Evolutionary conservation across 495 filamentous ascomycete genomes (phyloP).

Genomic region (Umbilicaria muhlenbergii): DNA sequence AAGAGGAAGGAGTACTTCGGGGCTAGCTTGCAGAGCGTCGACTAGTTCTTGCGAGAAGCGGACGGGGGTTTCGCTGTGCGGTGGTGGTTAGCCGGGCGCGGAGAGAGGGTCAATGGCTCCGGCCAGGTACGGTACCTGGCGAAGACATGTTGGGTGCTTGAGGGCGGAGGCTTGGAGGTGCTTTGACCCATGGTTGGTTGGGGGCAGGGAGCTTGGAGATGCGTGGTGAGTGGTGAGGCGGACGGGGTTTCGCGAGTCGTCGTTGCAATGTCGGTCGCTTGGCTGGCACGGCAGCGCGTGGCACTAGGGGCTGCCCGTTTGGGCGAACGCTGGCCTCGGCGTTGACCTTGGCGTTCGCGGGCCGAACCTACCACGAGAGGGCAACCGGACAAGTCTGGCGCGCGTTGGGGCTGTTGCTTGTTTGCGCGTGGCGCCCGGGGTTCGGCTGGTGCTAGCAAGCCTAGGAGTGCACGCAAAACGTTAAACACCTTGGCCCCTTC

Average conservation of each 20-base stretch:
- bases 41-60: constrained; percentile 77
- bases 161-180: constrained; percentile 35
- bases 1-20: constrained; percentile 43
- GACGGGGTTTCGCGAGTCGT: background rate
- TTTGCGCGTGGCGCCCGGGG: no score
- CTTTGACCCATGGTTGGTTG: constrained; percentile 29
- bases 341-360: no score
- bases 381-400: no score
- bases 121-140: constrained; percentile 22
- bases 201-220: background rate
- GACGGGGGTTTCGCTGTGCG: constrained; percentile 57
- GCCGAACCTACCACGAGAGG: no score
- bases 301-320: no score
- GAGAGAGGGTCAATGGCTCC: background rate
- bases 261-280: no score
- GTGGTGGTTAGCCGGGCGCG: background rate
- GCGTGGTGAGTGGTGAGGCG: background rate
- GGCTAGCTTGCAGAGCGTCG: constrained; percentile 63
- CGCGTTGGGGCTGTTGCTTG: no score
- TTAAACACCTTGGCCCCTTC: no score
- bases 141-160: constrained; percentile 37
- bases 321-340: no score
- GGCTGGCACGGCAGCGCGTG: no score
- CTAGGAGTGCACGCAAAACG: no score
- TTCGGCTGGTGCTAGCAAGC: no score